These are phyloP conservation scores for Cladosporium sp. DNA, from an alignment of 2,329 filamentous ascomycete genomes.

Conservation along the genomic window DNA sequence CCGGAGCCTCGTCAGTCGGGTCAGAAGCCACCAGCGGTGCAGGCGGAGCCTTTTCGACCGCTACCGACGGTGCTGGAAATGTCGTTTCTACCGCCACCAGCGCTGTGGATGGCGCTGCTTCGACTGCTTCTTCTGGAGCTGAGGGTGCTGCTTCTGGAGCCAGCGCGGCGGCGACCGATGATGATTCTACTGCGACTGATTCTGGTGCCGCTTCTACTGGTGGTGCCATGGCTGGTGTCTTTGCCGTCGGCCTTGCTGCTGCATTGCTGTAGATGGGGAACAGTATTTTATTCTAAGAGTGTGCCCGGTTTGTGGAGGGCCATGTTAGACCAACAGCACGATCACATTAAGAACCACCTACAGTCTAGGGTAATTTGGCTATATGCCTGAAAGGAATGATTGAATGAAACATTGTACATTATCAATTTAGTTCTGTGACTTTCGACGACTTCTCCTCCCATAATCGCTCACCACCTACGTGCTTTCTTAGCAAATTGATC, in stretches of 20 bases:
- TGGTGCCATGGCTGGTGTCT: conserved; percentile 2
- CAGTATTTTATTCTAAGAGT: too few species aligned
- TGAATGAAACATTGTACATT: too few species aligned
- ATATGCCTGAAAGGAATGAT: too few species aligned
- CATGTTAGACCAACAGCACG: too few species aligned
- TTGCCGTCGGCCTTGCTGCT: conserved; percentile 9
- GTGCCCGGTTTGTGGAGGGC: too few species aligned
- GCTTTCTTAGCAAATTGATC: conserved; percentile 25
- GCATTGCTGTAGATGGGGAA: conserved; percentile 1
- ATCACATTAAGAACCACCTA: too few species aligned
- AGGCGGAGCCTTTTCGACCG: conserved; percentile 14
- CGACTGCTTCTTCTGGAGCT: neutral
- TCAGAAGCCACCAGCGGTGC: neutral
- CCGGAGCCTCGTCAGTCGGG: neutral
- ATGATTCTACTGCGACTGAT: neutral
- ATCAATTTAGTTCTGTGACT: too few species aligned
- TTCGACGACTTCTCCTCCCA: too few species aligned
- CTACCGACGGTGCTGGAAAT: conserved; percentile 16
- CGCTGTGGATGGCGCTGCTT: conserved; percentile 10
- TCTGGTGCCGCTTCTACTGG: conserved; percentile 6
- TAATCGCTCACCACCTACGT: conserved; percentile 23
- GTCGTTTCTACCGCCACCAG: conserved; percentile 16
- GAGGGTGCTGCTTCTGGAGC: neutral
- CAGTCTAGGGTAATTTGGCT: too few species aligned
- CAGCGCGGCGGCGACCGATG: neutral